These are phyloP conservation scores for Spergularia marina DNA, from an alignment of 148 eudicot species.

Conservation along the genomic window DNA sequence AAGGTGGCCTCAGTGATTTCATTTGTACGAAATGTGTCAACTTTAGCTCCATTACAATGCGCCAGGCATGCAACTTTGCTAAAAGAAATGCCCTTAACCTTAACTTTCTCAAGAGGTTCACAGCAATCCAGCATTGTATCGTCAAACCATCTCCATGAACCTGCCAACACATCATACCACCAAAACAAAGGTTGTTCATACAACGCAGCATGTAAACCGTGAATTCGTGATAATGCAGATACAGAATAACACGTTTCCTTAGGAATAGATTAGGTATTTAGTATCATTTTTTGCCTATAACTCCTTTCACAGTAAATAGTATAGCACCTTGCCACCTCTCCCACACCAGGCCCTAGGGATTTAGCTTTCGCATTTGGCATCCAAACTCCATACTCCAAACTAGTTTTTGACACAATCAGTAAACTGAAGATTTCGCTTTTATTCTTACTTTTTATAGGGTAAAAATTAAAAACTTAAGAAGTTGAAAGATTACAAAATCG, in stretches of 20 bases:
- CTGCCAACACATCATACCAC: conserved; percentile 19
- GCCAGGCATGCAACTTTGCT: conserved; percentile 48
- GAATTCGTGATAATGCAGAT: too few relatives aligned
- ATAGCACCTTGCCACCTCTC: too few relatives aligned
- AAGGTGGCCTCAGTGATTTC: conserved; percentile 38
- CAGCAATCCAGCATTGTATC: conserved; percentile 56
- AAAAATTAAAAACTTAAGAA: too few relatives aligned
- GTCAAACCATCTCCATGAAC: conserved; percentile 61
- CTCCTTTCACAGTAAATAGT: too few relatives aligned
- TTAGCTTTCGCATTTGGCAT: neutral
- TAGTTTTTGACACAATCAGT: neutral
- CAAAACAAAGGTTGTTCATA: neutral
- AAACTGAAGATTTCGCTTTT: too few relatives aligned
- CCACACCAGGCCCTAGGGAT: too few relatives aligned
- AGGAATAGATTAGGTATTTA: too few relatives aligned
- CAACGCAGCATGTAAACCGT: too few relatives aligned
- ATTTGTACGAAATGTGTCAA: conserved; percentile 37
- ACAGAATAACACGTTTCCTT: too few relatives aligned
- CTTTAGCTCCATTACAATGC: conserved; percentile 51
- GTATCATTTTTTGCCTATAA: too few relatives aligned
- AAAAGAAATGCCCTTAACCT: conserved; percentile 46
- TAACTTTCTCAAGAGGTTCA: conserved; percentile 50
- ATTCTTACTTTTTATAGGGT: too few relatives aligned
- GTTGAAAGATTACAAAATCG: neutral
- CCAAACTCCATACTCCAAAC: neutral